Conservation (phyloP, 345 rosid species). For the Luvunga scandens region DNA sequence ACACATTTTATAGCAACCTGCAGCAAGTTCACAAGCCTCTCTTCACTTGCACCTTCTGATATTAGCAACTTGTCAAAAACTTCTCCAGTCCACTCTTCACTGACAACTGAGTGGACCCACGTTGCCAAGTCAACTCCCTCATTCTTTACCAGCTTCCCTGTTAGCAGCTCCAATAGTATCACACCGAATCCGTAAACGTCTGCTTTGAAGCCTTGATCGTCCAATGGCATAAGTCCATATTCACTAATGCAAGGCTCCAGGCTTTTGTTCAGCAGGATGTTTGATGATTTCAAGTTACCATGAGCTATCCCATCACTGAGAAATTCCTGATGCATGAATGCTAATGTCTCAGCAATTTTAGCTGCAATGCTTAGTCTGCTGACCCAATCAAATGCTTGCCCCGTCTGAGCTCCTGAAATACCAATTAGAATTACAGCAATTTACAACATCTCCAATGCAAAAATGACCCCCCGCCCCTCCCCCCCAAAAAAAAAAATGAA, state of each 20-base stretch:
- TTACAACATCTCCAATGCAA: neutral
- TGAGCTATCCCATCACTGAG: conserved; percentile 33
- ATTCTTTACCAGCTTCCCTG: conserved; percentile 41
- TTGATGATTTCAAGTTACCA: conserved; percentile 64
- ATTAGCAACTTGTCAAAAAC: conserved; percentile 54
- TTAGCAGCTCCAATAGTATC: conserved; percentile 56
- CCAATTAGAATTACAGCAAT: neutral
- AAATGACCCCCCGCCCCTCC: too few relatives aligned
- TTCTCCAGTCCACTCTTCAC: conserved; percentile 64
- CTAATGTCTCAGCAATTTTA: conserved; percentile 36
- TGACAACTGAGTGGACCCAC: conserved; percentile 56
- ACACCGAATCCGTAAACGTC: conserved; percentile 51
- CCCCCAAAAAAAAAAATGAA: neutral
- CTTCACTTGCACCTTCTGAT: conserved; percentile 50
- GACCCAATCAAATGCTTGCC: conserved; percentile 44
- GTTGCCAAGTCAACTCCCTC: conserved; percentile 46
- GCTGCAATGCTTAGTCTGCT: conserved; percentile 47
- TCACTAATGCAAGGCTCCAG: conserved; percentile 66
- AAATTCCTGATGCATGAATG: conserved; percentile 50
- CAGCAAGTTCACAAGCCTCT: conserved; percentile 55
- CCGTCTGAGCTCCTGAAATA: conserved; percentile 35
- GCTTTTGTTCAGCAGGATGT: conserved; percentile 44
- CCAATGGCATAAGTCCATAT: conserved; percentile 43
- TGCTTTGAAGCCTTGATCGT: conserved; percentile 26
- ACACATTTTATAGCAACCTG: conserved; percentile 60